These are phyloP conservation scores for Fomitopsis pinicola DNA, from an alignment of 1,284 basidiomycete species.

Conservation along the genomic window DNA sequence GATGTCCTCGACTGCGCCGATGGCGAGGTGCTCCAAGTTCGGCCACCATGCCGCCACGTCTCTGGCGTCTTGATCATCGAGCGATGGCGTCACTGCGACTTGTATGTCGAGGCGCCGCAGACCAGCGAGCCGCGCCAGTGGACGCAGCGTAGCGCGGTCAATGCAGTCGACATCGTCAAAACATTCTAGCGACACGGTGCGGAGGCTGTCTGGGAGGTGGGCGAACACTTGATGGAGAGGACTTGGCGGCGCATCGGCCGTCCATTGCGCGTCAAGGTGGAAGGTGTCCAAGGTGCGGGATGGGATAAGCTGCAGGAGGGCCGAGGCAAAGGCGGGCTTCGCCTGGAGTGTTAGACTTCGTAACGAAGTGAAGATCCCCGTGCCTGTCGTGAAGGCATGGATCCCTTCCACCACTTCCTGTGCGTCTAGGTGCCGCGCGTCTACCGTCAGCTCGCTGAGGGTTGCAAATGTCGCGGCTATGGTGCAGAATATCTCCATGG, in stretches of 20 bases:
- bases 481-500: conserved; percentile 34
- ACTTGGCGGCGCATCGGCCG: conserved; percentile 18
- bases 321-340: conserved; percentile 22
- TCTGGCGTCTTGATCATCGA: conserved; percentile 39
- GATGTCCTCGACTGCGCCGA: conserved; percentile 31
- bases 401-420: conserved; percentile 1
- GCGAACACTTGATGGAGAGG: conserved; percentile 38
- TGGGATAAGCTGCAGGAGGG: conserved; percentile 34
- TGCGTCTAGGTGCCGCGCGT: conserved; percentile 39
- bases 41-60: conserved; percentile 35
- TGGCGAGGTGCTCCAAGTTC: conserved; percentile 37
- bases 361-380: conserved; percentile 37
- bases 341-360: conserved; percentile 41
- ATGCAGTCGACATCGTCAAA: conserved; percentile 17
- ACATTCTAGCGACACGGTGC: conserved; percentile 40
- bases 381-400: background rate
- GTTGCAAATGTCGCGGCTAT: conserved; percentile 35
- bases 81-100: conserved; percentile 33
- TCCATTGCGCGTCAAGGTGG: conserved; percentile 29
- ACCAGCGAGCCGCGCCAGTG: conserved; percentile 27
- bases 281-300: conserved; percentile 33
- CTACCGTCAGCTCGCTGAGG: conserved; percentile 44
- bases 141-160: conserved; percentile 21
- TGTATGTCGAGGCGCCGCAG: conserved; percentile 39
- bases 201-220: conserved; percentile 34